Evolutionary conservation across 768 basidiomycete genomes (phyloP).

Genomic region (Lepiota venenata): DNA sequence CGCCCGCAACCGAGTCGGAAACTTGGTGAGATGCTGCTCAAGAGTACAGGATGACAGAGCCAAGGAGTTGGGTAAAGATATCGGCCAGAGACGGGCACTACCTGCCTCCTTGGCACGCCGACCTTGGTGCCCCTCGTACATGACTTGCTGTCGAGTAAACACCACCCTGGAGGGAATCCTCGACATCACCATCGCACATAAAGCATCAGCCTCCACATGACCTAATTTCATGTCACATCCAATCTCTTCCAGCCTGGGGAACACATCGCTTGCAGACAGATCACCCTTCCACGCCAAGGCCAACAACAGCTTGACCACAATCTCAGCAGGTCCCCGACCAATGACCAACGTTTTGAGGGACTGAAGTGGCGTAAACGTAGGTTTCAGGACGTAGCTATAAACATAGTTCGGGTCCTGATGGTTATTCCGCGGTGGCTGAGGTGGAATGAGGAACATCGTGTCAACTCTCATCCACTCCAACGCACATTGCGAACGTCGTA

Average conservation of each 20-base stretch:
- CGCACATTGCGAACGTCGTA: slow-evolving; percentile 8
- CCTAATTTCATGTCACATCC: slow-evolving; percentile 12
- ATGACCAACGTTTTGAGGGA: slow-evolving; percentile 9
- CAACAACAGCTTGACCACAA: slow-evolving; percentile 8
- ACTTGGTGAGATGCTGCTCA: slow-evolving; percentile 9
- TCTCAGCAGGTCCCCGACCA: slow-evolving; percentile 9
- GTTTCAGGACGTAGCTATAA: slow-evolving; percentile 10
- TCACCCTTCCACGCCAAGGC: slow-evolving; percentile 11
- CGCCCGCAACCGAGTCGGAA: slow-evolving; percentile 4
- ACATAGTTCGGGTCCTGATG: slow-evolving; percentile 1
- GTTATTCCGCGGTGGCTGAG: neutral
- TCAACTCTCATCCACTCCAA: slow-evolving; percentile 6
- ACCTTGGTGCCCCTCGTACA: neutral
- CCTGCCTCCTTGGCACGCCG: neutral
- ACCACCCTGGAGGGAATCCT: slow-evolving; percentile 12
- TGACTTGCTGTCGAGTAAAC: neutral
- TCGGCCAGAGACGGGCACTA: slow-evolving; percentile 10
- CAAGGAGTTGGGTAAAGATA: neutral
- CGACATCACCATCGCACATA: slow-evolving; percentile 10
- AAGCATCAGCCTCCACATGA: slow-evolving; percentile 1
- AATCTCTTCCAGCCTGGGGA: neutral
- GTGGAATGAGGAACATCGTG: slow-evolving; percentile 10
- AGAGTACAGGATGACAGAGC: neutral
- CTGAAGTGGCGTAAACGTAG: slow-evolving; percentile 6
- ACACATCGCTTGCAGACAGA: slow-evolving; percentile 2